These are phyloP conservation scores for Coniochaeta sp. DNA, from an alignment of 2,329 filamentous ascomycete species.

Conservation along the genomic window DNA sequence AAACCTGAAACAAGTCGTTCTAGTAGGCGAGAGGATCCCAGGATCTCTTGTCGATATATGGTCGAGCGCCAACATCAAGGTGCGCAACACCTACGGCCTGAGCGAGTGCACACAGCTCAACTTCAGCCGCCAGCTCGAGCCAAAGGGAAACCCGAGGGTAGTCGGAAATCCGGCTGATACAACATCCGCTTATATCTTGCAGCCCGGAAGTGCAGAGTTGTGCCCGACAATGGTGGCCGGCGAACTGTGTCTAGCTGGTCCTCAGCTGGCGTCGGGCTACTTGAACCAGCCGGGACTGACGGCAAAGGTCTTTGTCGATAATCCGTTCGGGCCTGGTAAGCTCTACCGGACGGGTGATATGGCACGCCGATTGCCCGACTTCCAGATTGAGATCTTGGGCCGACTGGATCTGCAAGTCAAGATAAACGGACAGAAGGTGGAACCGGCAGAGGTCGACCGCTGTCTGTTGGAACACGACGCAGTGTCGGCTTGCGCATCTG, in stretches of 20 bases:
- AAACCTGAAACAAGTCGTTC: not conserved
- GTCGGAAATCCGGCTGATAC: not conserved
- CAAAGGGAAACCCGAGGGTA: not conserved
- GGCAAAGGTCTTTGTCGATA: not conserved
- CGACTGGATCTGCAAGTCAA: slow-evolving; percentile 2
- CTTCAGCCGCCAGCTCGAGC: not conserved
- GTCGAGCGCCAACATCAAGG: not conserved
- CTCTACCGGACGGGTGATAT: slow-evolving; percentile 7
- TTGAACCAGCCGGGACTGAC: slow-evolving; percentile 2
- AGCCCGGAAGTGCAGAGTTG: not conserved
- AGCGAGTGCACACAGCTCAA: not conserved
- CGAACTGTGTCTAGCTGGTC: slow-evolving; percentile 3
- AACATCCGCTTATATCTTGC: not conserved
- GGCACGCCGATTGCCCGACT: slow-evolving; percentile 2
- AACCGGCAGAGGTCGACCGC: slow-evolving; percentile 4
- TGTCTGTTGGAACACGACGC: not conserved
- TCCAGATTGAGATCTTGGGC: slow-evolving; percentile 4
- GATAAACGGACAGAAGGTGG: not conserved
- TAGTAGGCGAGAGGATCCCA: not conserved
- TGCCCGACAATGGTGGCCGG: slow-evolving; percentile 2
- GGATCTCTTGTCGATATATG: not conserved
- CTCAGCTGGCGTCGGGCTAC: slow-evolving; percentile 1
- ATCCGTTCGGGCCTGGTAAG: not conserved
- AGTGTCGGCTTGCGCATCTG: not conserved
- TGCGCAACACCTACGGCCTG: not conserved